Conservation (phyloP, 805 yeast species). For the Diddensiella transvaalensis region DNA sequence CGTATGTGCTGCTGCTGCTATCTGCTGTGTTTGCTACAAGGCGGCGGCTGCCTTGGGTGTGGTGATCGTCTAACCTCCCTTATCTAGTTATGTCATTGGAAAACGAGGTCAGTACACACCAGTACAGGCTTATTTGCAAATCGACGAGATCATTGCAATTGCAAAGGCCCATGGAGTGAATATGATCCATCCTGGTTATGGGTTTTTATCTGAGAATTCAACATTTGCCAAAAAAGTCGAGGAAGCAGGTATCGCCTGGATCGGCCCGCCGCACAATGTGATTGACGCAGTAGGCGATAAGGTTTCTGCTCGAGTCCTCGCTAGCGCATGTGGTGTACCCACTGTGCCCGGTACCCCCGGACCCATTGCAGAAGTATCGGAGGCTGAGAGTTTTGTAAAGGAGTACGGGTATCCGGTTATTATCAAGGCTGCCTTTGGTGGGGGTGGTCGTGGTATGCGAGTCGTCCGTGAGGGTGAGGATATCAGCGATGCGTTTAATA, state of each 20-base stretch:
- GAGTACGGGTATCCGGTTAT: conserved; percentile 93
- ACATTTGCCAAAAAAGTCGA: conserved; percentile 91
- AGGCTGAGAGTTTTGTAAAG: conserved; percentile 75
- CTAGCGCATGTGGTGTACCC: conserved; percentile 78
- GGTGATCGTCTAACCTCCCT: too few relatives aligned
- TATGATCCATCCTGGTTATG: conserved; percentile 85
- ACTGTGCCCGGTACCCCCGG: conserved; percentile 98
- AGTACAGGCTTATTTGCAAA: conserved; percentile 91
- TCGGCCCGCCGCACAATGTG: conserved; percentile 85
- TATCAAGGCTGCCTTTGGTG: conserved; percentile 98
- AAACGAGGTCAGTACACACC: conserved; percentile 86
- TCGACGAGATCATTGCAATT: conserved; percentile 87
- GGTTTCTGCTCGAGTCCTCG: conserved; percentile 88
- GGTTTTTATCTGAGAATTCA: conserved; percentile 85
- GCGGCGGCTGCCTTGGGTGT: too few relatives aligned
- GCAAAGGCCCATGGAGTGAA: conserved; percentile 74
- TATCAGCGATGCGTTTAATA: conserved; percentile 82
- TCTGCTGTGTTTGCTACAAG: too few relatives aligned
- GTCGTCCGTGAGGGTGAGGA: conserved; percentile 96
- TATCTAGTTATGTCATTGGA: conserved; percentile 68
- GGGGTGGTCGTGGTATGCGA: conserved; percentile 99
- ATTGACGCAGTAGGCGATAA: conserved; percentile 96
- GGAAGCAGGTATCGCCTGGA: conserved; percentile 89
- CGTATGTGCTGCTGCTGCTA: conserved; percentile 21
- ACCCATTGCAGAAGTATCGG: conserved; percentile 76